Evolutionary conservation across 306 rosid genomes (phyloP).

Genomic region (Prosopis cineraria): DNA sequence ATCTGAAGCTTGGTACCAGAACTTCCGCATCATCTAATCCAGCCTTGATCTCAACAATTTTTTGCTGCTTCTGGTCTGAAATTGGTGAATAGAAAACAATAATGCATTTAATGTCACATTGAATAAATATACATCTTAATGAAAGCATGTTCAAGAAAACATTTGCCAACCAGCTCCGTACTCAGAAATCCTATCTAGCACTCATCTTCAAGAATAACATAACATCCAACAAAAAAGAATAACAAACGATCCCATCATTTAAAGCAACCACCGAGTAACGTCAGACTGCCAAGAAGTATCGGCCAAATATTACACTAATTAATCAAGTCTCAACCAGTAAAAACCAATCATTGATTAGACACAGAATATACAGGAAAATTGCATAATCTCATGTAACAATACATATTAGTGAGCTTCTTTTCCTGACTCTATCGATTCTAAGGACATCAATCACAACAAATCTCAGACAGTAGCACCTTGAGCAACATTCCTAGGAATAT

Average conservation of each 20-base stretch:
- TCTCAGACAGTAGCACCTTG: neutral
- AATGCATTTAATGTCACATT: neutral
- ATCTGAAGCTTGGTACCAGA: constrained; percentile 52
- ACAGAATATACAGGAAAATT: constrained; percentile 11
- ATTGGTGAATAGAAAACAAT: constrained; percentile 27
- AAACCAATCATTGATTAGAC: neutral
- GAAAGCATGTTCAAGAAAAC: constrained; percentile 28
- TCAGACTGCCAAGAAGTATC: constrained; percentile 16
- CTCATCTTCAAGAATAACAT: neutral
- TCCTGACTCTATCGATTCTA: neutral
- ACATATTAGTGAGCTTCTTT: neutral
- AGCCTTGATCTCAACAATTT: constrained; percentile 63
- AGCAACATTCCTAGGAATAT: neutral
- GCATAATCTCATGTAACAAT: neutral
- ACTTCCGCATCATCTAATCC: constrained; percentile 82
- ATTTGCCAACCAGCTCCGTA: constrained; percentile 16
- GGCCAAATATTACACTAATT: neutral
- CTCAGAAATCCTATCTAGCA: neutral
- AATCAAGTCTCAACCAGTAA: neutral
- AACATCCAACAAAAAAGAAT: constrained; percentile 16
- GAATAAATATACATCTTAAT: constrained; percentile 19
- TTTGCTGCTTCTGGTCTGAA: constrained; percentile 82
- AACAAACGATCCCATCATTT: neutral
- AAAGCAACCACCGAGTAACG: neutral
- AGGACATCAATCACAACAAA: constrained; percentile 3